phyloP scores from a whole-genome alignment of 805 yeast genomes.

The Myxozyma geophila region DNA sequence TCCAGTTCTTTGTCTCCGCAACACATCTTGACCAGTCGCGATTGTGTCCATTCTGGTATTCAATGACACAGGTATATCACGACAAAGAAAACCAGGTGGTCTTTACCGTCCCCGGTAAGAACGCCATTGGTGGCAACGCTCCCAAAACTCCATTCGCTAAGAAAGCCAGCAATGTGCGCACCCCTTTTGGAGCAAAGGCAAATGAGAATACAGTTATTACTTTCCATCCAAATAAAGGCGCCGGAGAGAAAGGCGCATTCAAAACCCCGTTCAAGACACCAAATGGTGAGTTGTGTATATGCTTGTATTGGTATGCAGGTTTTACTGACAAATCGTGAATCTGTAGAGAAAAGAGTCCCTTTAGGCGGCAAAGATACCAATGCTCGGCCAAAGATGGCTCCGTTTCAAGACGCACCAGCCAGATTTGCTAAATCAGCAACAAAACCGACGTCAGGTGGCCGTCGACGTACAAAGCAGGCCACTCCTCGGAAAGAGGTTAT shows the following conservation, averaged over 20 bases:
- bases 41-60: no score
- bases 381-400: slow-evolving; percentile 11
- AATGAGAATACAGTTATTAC: slow-evolving; percentile 19
- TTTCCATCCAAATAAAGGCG: slow-evolving; percentile 1
- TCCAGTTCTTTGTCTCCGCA: no score
- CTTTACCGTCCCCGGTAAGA: slow-evolving; percentile 8
- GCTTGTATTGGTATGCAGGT: background rate
- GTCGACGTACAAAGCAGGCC: slow-evolving; percentile 4
- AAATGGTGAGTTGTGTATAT: slow-evolving; percentile 17
- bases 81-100: slow-evolving; percentile 31
- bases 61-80: slow-evolving; percentile 29
- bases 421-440: background rate
- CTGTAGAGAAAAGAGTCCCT: slow-evolving; percentile 32
- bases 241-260: slow-evolving; percentile 1
- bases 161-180: slow-evolving; percentile 12
- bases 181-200: slow-evolving; percentile 29
- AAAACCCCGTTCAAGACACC: slow-evolving; percentile 29
- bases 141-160: slow-evolving; percentile 34
- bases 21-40: no score
- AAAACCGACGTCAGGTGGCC: slow-evolving; percentile 7
- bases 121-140: background rate
- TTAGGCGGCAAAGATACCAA: slow-evolving; percentile 39
- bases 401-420: background rate
- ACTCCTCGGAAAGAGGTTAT: slow-evolving; percentile 5
- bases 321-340: background rate